Percentiles rank a stretch among this genome's conserved stretches.
Conservation (phyloP, 805 yeast species). For the Yarrowia sp. region DNA sequence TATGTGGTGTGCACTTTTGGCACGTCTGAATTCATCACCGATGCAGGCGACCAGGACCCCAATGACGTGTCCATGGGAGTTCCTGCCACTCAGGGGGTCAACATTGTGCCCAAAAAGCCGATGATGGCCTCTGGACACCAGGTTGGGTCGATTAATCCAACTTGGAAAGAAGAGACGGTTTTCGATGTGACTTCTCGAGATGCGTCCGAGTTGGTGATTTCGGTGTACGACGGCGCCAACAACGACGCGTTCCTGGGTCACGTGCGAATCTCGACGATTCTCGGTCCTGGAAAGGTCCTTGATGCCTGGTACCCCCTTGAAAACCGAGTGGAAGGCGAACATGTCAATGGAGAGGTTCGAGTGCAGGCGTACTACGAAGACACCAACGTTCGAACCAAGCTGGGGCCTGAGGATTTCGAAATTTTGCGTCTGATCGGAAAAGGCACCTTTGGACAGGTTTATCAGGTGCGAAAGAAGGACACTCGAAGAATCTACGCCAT, state of each 20-base stretch:
- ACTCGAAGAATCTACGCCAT: slow-evolving; percentile 91
- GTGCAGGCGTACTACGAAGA: slow-evolving; percentile 71
- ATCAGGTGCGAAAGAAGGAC: slow-evolving; percentile 89
- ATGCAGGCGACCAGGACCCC: slow-evolving; percentile 43
- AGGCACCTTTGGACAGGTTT: slow-evolving; percentile 97
- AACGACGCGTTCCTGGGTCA: slow-evolving; percentile 88
- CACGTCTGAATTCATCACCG: slow-evolving; percentile 70
- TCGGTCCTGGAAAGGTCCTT: slow-evolving; percentile 37
- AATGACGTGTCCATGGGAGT: slow-evolving; percentile 12
- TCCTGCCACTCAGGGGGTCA: not conserved
- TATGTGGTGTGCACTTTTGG: slow-evolving; percentile 41
- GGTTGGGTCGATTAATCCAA: slow-evolving; percentile 53
- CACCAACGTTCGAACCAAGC: slow-evolving; percentile 34
- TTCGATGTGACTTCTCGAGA: slow-evolving; percentile 83
- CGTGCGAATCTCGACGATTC: slow-evolving; percentile 65
- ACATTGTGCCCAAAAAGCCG: slow-evolving; percentile 19
- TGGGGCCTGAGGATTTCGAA: slow-evolving; percentile 92
- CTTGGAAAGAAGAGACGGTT: slow-evolving; percentile 89
- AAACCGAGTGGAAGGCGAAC: slow-evolving; percentile 72
- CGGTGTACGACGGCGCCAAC: slow-evolving; percentile 82
- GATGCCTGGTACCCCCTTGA: slow-evolving; percentile 74
- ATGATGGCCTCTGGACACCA: slow-evolving; percentile 20
- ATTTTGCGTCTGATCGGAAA: slow-evolving; percentile 86
- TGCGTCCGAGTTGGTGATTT: slow-evolving; percentile 78
- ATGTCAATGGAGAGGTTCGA: slow-evolving; percentile 73